Percentiles rank a stretch among this genome's conserved stretches.
phyloP scores from a whole-genome alignment of 2,329 filamentous ascomycete species.

The Exophiala phaeomuriformis region DNA sequence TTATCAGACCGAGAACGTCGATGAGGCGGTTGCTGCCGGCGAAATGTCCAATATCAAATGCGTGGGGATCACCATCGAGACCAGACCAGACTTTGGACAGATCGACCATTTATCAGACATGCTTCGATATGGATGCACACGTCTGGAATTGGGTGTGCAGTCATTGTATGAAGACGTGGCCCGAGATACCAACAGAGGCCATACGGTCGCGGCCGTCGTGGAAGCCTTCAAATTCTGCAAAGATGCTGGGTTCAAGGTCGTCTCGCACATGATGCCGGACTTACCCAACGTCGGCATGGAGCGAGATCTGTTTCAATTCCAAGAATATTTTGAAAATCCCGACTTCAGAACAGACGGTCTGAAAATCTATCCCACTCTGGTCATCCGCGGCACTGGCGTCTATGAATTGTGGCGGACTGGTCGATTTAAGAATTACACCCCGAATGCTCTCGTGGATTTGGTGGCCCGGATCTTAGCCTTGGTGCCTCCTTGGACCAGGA shows the following conservation, averaged over 20 bases:
- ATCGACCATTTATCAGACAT: constrained; percentile 93
- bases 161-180: constrained; percentile 97
- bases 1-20: constrained; percentile 88
- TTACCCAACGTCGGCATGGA: constrained; percentile 98
- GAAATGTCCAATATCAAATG: constrained; percentile 98
- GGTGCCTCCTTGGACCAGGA: constrained; percentile 94
- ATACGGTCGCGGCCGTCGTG: constrained; percentile 89
- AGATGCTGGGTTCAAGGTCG: constrained; percentile 97
- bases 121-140: constrained; percentile 94
- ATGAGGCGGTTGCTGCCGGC: constrained; percentile 87
- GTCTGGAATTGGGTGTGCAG: constrained; percentile 90
- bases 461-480: constrained; percentile 93
- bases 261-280: constrained; percentile 99
- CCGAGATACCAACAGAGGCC: constrained; percentile 92
- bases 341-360: constrained; percentile 92
- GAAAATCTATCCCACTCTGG: constrained; percentile 96
- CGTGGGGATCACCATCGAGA: constrained; percentile 97
- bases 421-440: constrained; percentile 96
- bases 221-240: constrained; percentile 97
- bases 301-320: constrained; percentile 90
- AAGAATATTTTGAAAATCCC: constrained; percentile 96
- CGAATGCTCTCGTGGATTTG: constrained; percentile 90
- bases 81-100: constrained; percentile 89
- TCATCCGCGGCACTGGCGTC: constrained; percentile 90
- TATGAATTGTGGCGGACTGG: constrained; percentile 98